Base-by-base conservation (phyloP, 805 yeast genomes). In the Yamadazyma laniorum region DNA sequence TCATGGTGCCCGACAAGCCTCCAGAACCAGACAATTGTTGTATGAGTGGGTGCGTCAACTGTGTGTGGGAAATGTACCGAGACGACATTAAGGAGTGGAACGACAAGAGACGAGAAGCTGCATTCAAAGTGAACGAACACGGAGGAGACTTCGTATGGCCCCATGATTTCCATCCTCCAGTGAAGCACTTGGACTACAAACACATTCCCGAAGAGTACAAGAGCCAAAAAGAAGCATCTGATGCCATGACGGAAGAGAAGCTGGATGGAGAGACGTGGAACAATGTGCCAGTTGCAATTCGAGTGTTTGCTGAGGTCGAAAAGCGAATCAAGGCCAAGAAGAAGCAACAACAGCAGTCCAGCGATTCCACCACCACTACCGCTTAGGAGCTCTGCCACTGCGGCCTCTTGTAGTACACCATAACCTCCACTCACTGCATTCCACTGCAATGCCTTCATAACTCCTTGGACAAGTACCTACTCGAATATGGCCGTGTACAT, bases 1-100 rank as follows among this genome's bases (percentile, higher is more conserved):
- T 93, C 0, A 58, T 56, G 6, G 95, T 91, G 0, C 96, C 96
- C 3, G 78, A 75, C n/a, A 75, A 73, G 55, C 98, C 99, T 0
- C 67, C 64, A 4, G 96, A 87, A 50, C 98, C 98, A 1, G 95
- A 90, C 50, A 89, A 91, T 59, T 91, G 99, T 59, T 91, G 99
- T 61, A 89, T 89, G 95, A 82, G 93, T 41, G 99, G 99, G 1
- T 91, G 99, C 60, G 80, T 87, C 21, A 89, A 91, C 61, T 91
- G 99, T 60, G 98, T 91, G 2, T 93, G 98, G 98, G 96, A 90
- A 51, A 65, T 86, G 38, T 91, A 79, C 57, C 82, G 84, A 48
- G 97, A 91, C 37, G 98, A 93, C 56, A 53, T 90, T 34, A 81
- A 79, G 45, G 87, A 87, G 23, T 93, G 96, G 96, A 78, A 80